Evolutionary conservation across 2,329 filamentous ascomycete species (phyloP).

Genomic region (Rutstroemia sp.): DNA sequence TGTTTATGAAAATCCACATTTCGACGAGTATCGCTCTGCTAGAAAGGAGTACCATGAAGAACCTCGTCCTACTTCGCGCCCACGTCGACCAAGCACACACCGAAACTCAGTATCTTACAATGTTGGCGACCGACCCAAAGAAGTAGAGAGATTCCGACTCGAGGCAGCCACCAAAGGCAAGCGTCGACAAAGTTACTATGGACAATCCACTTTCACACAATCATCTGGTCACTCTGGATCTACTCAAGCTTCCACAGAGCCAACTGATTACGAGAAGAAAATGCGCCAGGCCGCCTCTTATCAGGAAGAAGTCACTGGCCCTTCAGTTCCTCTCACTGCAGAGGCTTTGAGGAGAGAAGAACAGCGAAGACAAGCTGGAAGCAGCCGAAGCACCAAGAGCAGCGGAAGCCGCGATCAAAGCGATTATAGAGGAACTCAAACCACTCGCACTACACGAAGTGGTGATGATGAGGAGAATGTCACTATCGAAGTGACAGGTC

Average conservation of each 20-base stretch:
- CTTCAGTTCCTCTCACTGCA: constrained; percentile 44
- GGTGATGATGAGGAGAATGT: constrained; percentile 46
- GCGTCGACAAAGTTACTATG: constrained; percentile 25
- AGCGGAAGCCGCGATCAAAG: constrained; percentile 56
- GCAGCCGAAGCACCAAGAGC: constrained; percentile 49
- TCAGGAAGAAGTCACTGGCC: constrained; percentile 44
- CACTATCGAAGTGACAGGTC: constrained; percentile 52
- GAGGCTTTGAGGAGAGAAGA: constrained; percentile 39
- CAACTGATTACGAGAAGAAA: constrained; percentile 37
- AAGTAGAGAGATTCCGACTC: constrained; percentile 13
- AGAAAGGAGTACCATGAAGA: neutral
- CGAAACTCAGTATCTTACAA: constrained; percentile 27
- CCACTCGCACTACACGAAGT: constrained; percentile 48
- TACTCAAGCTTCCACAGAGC: constrained; percentile 2
- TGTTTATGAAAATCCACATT: neutral
- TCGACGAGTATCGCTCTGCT: neutral
- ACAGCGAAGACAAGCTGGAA: constrained; percentile 36
- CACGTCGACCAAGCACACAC: constrained; percentile 20
- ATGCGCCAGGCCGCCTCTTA: constrained; percentile 40
- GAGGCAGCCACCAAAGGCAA: constrained; percentile 23
- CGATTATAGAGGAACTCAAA: constrained; percentile 53
- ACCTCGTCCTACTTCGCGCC: constrained; percentile 6
- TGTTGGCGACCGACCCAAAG: constrained; percentile 9
- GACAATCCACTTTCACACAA: constrained; percentile 10
- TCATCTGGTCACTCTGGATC: neutral